Evolutionary conservation across 1,284 basidiomycete species (phyloP).

Genomic region (Testicularia cyperi): DNA sequence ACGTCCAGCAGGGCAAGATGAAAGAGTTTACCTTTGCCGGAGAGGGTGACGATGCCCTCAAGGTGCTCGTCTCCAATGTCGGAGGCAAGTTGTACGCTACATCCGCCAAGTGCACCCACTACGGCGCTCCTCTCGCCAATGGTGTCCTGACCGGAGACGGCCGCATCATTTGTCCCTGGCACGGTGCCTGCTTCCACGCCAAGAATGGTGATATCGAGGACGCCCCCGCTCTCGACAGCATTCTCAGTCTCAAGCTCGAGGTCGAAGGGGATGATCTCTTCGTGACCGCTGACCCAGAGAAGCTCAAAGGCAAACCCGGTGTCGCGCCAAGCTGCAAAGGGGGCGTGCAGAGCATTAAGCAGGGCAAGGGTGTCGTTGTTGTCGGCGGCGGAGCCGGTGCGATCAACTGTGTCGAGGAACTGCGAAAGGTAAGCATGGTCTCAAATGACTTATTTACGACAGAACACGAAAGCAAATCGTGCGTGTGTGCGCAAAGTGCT

Average conservation of each 20-base stretch:
- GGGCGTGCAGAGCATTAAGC: conserved; percentile 56
- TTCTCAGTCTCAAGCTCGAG: conserved; percentile 76
- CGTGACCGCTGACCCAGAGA: conserved; percentile 73
- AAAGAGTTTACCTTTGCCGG: conserved; percentile 78
- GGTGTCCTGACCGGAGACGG: conserved; percentile 79
- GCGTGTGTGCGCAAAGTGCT: not conserved
- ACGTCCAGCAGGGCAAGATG: conserved; percentile 40
- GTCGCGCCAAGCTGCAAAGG: conserved; percentile 50
- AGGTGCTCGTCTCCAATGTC: conserved; percentile 71
- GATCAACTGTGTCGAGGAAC: conserved; percentile 77
- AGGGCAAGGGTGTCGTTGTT: conserved; percentile 73
- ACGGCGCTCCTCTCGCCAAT: conserved; percentile 77
- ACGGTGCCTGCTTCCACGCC: conserved; percentile 88
- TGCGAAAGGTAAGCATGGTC: conserved; percentile 77
- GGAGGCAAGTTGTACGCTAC: conserved; percentile 72
- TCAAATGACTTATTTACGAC: too few species aligned
- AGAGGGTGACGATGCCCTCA: conserved; percentile 67
- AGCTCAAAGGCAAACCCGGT: conserved; percentile 64
- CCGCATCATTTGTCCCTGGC: conserved; percentile 80
- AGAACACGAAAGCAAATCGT: too few species aligned
- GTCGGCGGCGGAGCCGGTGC: conserved; percentile 81
- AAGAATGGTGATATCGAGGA: conserved; percentile 70
- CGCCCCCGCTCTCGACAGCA: conserved; percentile 80
- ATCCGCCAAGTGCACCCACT: conserved; percentile 84
- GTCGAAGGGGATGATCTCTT: conserved; percentile 73